These are phyloP conservation scores for Pichia sp. DNA, from an alignment of 1,139 yeast species.

Conservation along the genomic window DNA sequence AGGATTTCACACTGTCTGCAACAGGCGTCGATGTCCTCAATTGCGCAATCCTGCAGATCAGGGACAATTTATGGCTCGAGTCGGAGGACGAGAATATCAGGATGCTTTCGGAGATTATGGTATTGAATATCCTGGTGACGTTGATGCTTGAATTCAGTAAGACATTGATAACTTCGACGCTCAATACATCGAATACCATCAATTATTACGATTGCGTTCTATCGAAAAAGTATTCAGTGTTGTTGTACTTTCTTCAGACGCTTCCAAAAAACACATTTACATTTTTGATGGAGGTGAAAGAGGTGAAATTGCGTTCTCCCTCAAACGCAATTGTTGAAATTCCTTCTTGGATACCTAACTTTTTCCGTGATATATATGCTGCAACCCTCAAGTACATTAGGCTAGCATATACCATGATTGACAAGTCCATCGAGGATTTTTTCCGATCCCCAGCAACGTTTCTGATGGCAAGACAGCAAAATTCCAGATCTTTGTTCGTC, in stretches of 20 bases:
- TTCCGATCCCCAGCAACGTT: slow-evolving; percentile 25
- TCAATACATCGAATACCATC: slow-evolving; percentile 32
- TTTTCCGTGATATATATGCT: background rate
- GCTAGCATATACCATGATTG: slow-evolving; percentile 9
- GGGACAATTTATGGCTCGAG: slow-evolving; percentile 5
- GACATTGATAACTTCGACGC: slow-evolving; percentile 10
- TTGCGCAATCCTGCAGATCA: background rate
- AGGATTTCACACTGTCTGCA: slow-evolving; percentile 2
- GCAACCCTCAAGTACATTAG: background rate
- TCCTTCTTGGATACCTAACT: slow-evolving; percentile 28
- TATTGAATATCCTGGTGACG: slow-evolving; percentile 5
- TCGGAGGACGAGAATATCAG: background rate
- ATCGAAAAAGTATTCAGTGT: slow-evolving; percentile 30
- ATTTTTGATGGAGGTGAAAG: background rate
- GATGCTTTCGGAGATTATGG: slow-evolving; percentile 1
- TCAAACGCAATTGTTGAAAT: slow-evolving; percentile 2
- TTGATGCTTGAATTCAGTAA: slow-evolving; percentile 3
- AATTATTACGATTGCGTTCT: slow-evolving; percentile 31
- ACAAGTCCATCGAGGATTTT: slow-evolving; percentile 15
- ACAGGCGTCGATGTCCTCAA: background rate
- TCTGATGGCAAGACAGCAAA: slow-evolving; percentile 20
- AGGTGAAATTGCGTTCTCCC: background rate
- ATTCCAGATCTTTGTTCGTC: slow-evolving; percentile 16
- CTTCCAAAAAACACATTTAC: slow-evolving; percentile 24
- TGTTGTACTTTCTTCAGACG: slow-evolving; percentile 34